phyloP scores from a whole-genome alignment of 2,329 filamentous ascomycete species.

The Claviceps purpurea region DNA sequence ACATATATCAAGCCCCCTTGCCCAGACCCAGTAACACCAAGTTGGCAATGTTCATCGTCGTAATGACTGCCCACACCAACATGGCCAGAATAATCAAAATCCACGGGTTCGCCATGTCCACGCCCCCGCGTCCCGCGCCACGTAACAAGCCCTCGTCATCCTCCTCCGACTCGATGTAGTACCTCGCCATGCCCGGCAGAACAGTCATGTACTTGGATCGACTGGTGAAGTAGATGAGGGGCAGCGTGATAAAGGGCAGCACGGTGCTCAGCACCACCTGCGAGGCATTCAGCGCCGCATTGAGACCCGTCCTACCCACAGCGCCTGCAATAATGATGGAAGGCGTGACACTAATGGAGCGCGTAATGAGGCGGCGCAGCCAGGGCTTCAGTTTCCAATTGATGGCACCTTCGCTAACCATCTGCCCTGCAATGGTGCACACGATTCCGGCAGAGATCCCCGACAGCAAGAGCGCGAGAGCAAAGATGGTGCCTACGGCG shows the following conservation, averaged over 20 bases:
- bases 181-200: constrained; percentile 27
- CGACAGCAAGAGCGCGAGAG: constrained; percentile 65
- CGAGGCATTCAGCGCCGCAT: constrained; percentile 56
- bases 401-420: constrained; percentile 74
- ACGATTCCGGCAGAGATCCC: constrained; percentile 74
- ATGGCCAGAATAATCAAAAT: constrained; percentile 40
- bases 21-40: constrained; percentile 46
- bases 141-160: constrained; percentile 8
- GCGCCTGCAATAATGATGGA: constrained; percentile 73
- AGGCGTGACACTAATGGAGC: constrained; percentile 68
- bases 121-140: constrained; percentile 10
- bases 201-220: constrained; percentile 70
- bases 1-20: constrained; percentile 2
- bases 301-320: constrained; percentile 57
- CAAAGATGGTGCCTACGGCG: constrained; percentile 72
- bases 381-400: constrained; percentile 64
- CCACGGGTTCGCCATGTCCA: constrained; percentile 64
- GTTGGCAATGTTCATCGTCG: constrained; percentile 66
- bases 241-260: constrained; percentile 69
- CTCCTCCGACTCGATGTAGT: constrained; percentile 14
- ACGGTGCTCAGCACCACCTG: constrained; percentile 71
- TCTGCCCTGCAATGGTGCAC: constrained; percentile 81
- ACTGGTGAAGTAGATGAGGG: constrained; percentile 76
- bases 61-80: constrained; percentile 60
- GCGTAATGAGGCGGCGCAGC: constrained; percentile 64